These are phyloP conservation scores for Anaeramoeba ignava DNA, from an alignment of 78 protist genomes.

Conservation along the genomic window DNA sequence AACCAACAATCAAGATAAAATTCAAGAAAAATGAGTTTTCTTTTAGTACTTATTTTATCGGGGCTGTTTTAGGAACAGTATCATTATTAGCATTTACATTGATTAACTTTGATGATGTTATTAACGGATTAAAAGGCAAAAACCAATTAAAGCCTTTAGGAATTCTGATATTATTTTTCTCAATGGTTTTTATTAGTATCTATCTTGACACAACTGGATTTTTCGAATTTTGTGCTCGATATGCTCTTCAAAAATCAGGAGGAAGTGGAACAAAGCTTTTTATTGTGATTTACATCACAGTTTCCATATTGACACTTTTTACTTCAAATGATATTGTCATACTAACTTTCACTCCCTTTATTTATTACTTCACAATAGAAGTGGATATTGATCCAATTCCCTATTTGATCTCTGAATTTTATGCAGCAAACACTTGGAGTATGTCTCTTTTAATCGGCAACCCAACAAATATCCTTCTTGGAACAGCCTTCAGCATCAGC, in stretches of 20 bases:
- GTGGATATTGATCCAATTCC: constrained; percentile 3
- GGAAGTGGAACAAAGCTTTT: constrained; percentile 13
- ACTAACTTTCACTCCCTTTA: constrained; percentile 14
- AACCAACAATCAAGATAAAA: too few relatives aligned
- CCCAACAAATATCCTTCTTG: constrained; percentile 29
- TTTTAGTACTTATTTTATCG: too few relatives aligned
- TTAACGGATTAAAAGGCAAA: constrained; percentile 6
- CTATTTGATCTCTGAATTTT: constrained; percentile 7
- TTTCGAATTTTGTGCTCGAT: constrained; percentile 3
- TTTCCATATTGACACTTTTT: constrained; percentile 8
- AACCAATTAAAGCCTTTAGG: neutral
- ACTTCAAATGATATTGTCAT: constrained; percentile 21
- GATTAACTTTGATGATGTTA: neutral
- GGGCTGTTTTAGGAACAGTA: too few relatives aligned
- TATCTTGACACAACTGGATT: constrained; percentile 7
- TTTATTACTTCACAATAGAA: neutral
- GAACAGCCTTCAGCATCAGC: constrained; percentile 3
- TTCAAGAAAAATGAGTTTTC: too few relatives aligned
- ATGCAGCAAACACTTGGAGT: constrained; percentile 15
- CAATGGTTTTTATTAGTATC: neutral
- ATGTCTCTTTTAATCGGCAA: constrained; percentile 13
- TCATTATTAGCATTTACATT: neutral
- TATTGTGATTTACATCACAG: neutral
- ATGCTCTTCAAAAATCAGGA: neutral
- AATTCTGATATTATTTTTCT: constrained; percentile 8